Base-by-base conservation (phyloP, 2,329 filamentous ascomycete species). In the Phoma sp. region DNA sequence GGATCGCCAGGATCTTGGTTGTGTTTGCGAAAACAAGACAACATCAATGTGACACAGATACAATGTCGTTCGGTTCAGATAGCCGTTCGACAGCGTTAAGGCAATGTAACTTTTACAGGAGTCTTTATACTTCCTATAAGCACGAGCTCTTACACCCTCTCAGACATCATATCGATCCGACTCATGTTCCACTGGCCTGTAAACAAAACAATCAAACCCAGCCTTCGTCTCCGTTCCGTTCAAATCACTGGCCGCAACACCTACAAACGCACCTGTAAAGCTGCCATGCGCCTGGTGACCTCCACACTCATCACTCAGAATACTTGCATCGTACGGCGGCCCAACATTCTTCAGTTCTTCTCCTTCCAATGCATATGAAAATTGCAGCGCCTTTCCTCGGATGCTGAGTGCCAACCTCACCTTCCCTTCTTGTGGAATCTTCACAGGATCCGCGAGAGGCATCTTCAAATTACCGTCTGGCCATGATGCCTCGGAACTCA, bases 271-370 rank as follows among this genome's bases (percentile, higher is more conserved):
- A 0, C 85, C 85, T 0, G 85, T 88, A 58, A 88, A 88, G 68
- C 85, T 88, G 1, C 85, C 85, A 58, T 87, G 84, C 2, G 76
- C 79, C 57, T 82, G 80, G 57, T 87, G 84, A 0, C 85, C 85
- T 9, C 85, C 85, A 53, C 85, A 88, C 73, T 88, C 85, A 62
- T 88, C 85, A 10, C 80, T 84, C 7, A 88, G 56, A 13, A 87
- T 82, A 6, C 82, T 84, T 0, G 85, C 85, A 61, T 88, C 84
- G 39, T 82, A 81, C 1, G 84, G 80, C 0, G 82, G 82, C 0
- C 85, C 85, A 43, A 87, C 76, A 57, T 78, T 72, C 64, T 77
- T 76, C 55, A 84, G 31, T 1, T 68, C 59, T 6, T 74, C 74
- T 0, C 76, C 80, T 22, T 79, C 79, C 0, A 86, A 66, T 0